A percentile compares a stretch with the other conserved stretches of the same genome.
Conservation (phyloP, 1,284 basidiomycete genomes). For the Violaceomyces palustris region DNA sequence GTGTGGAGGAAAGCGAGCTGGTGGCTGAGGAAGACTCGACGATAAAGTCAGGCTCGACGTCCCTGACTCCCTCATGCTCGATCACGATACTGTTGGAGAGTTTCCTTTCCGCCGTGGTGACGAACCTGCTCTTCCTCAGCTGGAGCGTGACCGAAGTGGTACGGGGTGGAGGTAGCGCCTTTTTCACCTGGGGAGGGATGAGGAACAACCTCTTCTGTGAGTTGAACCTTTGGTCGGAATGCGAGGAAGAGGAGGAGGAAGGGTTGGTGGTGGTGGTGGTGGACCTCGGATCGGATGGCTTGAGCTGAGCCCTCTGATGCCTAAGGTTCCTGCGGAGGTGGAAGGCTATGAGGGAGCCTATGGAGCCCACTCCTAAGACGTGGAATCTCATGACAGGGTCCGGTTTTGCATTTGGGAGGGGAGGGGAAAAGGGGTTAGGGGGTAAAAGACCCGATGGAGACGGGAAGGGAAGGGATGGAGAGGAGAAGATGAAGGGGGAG, state of each 20-base stretch:
- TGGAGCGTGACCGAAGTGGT: constrained; percentile 34
- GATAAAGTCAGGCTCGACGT: constrained; percentile 26
- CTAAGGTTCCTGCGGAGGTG: too few relatives aligned
- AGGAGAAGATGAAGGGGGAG: too few relatives aligned
- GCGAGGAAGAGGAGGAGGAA: constrained; percentile 5
- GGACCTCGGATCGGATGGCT: constrained; percentile 1
- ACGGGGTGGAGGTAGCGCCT: constrained; percentile 20
- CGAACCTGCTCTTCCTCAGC: constrained; percentile 21
- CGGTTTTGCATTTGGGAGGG: too few relatives aligned
- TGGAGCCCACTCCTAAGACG: constrained; percentile 47
- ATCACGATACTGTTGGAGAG: constrained; percentile 18
- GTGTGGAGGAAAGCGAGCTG: background rate
- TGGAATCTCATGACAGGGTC: constrained; percentile 44
- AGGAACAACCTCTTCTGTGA: constrained; percentile 13
- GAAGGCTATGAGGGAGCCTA: constrained; percentile 47
- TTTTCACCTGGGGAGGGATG: constrained; percentile 21
- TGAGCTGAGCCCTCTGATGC: too few relatives aligned
- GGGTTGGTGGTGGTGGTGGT: constrained; percentile 15
- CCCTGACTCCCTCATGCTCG: constrained; percentile 32
- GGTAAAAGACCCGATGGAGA: too few relatives aligned
- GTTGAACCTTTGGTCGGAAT: constrained; percentile 18
- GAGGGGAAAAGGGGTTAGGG: too few relatives aligned
- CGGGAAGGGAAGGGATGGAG: too few relatives aligned
- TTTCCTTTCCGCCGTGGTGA: constrained; percentile 6
- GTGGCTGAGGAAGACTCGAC: constrained; percentile 23